Conservation (phyloP, 169 alveolate genomes). For the Cryptosporidium canis region DNA sequence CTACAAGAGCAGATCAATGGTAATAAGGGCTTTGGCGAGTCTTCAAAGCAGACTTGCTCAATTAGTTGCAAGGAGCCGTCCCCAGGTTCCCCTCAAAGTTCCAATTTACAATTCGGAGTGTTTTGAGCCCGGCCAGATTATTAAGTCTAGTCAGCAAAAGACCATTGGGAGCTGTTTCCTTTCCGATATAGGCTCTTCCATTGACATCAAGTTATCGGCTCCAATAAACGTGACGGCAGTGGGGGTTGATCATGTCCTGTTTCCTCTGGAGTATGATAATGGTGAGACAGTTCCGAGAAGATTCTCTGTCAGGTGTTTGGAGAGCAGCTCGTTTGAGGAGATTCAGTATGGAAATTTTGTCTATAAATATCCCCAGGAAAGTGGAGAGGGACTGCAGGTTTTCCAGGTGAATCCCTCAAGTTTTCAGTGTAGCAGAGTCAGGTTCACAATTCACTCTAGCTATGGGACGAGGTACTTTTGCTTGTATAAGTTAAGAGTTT, state of each 20-base stretch:
- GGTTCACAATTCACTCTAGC: conserved; percentile 37
- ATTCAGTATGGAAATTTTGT: neutral
- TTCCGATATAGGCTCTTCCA: neutral
- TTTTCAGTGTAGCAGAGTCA: conserved; percentile 1
- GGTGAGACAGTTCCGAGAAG: conserved; percentile 66
- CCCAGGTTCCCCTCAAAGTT: neutral
- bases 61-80: neutral
- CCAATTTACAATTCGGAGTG: conserved; percentile 32
- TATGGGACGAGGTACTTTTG: conserved; percentile 26
- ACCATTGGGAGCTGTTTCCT: conserved; percentile 21
- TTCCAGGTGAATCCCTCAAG: neutral
- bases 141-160: conserved; percentile 15
- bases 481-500: conserved; percentile 47
- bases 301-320: conserved; percentile 6
- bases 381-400: conserved; percentile 9
- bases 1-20: neutral
- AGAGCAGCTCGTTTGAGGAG: neutral
- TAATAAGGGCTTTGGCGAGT: neutral
- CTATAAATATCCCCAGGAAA: conserved; percentile 56
- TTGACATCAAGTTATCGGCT: conserved; percentile 24
- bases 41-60: neutral
- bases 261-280: conserved; percentile 45
- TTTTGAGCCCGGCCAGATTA: conserved; percentile 14
- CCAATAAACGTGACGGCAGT: conserved; percentile 12
- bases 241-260: conserved; percentile 51